Base-by-base conservation (phyloP, 2,329 filamentous ascomycete genomes). In the Seiridium cupressi region DNA sequence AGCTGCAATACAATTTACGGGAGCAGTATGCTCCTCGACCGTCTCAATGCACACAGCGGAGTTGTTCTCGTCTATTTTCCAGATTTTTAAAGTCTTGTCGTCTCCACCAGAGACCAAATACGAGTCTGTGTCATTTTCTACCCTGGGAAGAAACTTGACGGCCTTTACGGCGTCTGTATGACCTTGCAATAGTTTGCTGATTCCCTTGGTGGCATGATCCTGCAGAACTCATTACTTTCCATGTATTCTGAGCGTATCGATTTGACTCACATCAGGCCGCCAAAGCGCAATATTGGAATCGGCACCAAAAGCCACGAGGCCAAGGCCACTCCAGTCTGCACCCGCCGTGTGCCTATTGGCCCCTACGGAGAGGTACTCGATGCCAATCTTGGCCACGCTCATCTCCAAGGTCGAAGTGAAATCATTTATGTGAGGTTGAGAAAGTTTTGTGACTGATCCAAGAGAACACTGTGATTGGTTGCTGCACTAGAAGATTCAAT, bases 241-340 rank as follows among this genome's bases (percentile, higher is more conserved):
- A 44, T 32, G 26, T 26, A 26, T 51, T 57, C 55, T 55, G 46
- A 11, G 9, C n/a, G 8, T 26, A 49, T 40, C 40, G 56, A 36
- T 40, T 31, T 55, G 26, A 77, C 87, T 76, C 81, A 93, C 91
- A 72, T 83, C 75, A 59, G 93, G 93, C 71, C 87, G 81, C 95
- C 95, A 99, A 46, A 98, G 72, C 48, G 93, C 94, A 67, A 99
- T 84, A 76, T 95, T 95, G 67, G 89, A 88, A 75, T 96, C 92
- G 7, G 93, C 89, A 38, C 95, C 95, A 77, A 92, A 99, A 36
- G 93, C 95, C 58, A 99, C 81, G 49, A 93, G 73, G 8, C 90
- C 91, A 64, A 83, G 77, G 26, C 77, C 71, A 71, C 90, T 87
- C 95, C 95, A 99, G 77, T 98, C 94, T 35, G 94, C 93, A 35